A percentile compares a stretch with the other conserved stretches of the same genome.
Conservation (phyloP, 192 early-diverging fungal genomes). For the Phlyctochytrium bullatum region DNA sequence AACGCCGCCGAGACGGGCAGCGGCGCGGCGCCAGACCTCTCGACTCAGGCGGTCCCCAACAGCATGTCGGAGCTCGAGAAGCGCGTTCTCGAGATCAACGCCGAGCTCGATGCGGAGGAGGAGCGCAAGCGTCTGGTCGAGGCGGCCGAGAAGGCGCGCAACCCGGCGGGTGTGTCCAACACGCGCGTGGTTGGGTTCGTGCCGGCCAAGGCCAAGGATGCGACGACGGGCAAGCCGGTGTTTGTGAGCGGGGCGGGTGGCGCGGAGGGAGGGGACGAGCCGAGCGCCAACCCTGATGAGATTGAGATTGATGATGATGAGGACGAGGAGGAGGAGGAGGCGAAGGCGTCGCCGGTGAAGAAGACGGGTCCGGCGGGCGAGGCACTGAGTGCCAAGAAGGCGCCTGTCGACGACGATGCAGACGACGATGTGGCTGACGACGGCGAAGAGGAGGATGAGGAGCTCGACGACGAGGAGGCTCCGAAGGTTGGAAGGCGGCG, state of each 20-base stretch:
- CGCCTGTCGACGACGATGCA: constrained; percentile 28
- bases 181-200: constrained; percentile 54
- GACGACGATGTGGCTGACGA: constrained; percentile 31
- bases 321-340: constrained; percentile 47
- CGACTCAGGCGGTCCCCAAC: constrained; percentile 8
- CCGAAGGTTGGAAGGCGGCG: constrained; percentile 28
- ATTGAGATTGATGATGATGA: constrained; percentile 67
- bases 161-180: constrained; percentile 7
- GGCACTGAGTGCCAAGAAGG: constrained; percentile 33
- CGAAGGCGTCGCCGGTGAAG: constrained; percentile 45
- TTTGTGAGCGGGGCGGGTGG: neutral
- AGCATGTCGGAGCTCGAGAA: constrained; percentile 36
- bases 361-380: constrained; percentile 13
- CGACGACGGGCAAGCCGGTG: constrained; percentile 24
- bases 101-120: constrained; percentile 49
- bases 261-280: constrained; percentile 15
- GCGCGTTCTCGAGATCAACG: constrained; percentile 19
- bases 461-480: constrained; percentile 55
- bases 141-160: constrained; percentile 36
- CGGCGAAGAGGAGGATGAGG: constrained; percentile 40
- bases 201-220: constrained; percentile 38
- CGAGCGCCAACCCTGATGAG: constrained; percentile 61
- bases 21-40: neutral
- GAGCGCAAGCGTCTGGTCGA: constrained; percentile 9
- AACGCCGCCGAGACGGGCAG: constrained; percentile 14